Evolutionary conservation across 129 eudicot genomes (phyloP), one percentile per base, ranked within the genome.

Genomic region (Erigeron canadensis): DNA sequence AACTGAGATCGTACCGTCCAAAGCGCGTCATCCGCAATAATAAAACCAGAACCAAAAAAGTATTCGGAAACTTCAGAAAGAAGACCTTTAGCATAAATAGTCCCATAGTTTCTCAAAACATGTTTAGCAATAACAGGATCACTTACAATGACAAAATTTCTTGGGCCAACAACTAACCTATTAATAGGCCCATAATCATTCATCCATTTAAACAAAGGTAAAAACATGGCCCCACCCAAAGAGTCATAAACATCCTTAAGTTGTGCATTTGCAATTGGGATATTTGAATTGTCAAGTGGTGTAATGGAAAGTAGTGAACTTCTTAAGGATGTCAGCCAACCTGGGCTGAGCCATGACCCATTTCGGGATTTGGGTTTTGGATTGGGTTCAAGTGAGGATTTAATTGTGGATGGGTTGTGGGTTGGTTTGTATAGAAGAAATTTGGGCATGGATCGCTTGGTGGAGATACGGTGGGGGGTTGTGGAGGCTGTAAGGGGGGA

Each of bases 131-230:
- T 89, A 5, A 75, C 85, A 1, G 98, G 98, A 70, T 94, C 98
- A 70, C 98, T 94, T 7, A 94, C 98, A 19, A 94, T 74, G 16
- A 94, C 96, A 55, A 89, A 89, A 43, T 94, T 77, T 65, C 93
- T 80, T 7, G 96, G 96, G 0, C 98, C 98, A 39, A 93, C 97
- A 5, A 97, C 92, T 8, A 94, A 80, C 7, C 98, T 77, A 63
- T 89, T 87, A 69, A 94, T 88, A 48, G 95, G 96, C 2, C 98
- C 97, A 17, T 89, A 85, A 39, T 79, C 76, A 18, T 85, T 87
- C 98, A 94, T 94, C 98, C 96, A 94, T 38, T 89, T 94, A 83
- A 86, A 94, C 40, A 94, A 74, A 0, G 98, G 98, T 16, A 94
- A 82, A 43, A 94, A 94, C 0, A 89, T 93, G 63, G 98, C 97